Evolutionary conservation across 1,284 basidiomycete genomes (phyloP).

Genomic region (Mixia osmundae): DNA sequence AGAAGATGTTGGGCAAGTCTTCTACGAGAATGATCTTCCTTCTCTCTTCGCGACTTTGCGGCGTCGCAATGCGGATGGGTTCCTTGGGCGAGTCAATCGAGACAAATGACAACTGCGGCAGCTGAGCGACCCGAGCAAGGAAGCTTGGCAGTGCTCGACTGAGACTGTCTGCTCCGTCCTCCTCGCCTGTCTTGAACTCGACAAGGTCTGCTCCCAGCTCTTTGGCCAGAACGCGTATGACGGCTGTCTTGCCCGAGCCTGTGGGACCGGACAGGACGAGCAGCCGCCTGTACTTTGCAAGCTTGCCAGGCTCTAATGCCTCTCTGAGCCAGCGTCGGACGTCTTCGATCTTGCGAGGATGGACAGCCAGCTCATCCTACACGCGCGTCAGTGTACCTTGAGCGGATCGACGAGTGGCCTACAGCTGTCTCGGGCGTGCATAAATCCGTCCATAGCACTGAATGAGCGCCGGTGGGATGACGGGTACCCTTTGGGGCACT

Average conservation of each 20-base stretch:
- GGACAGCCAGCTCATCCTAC: conserved; percentile 30
- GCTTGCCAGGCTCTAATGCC: conserved; percentile 34
- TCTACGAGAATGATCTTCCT: conserved; percentile 50
- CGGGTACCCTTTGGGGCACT: too few species aligned
- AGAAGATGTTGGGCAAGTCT: conserved; percentile 72
- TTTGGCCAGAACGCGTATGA: conserved; percentile 44
- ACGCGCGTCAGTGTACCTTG: not conserved
- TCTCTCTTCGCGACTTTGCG: conserved; percentile 4
- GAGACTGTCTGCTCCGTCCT: conserved; percentile 29
- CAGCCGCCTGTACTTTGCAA: conserved; percentile 28
- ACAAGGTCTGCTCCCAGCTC: conserved; percentile 58
- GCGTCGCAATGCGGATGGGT: not conserved
- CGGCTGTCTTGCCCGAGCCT: conserved; percentile 74
- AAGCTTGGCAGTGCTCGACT: conserved; percentile 55
- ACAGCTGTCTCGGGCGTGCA: too few species aligned
- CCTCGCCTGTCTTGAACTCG: conserved; percentile 40
- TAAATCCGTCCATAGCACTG: too few species aligned
- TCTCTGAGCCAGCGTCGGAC: conserved; percentile 67
- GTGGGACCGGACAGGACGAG: conserved; percentile 69
- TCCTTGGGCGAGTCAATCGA: conserved; percentile 12
- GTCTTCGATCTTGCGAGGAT: conserved; percentile 61
- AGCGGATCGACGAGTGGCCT: not conserved
- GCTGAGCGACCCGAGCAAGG: conserved; percentile 45
- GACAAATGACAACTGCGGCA: conserved; percentile 30
- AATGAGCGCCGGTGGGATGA: too few species aligned